Evolutionary conservation across 371 early-diverging fungal genomes (phyloP).

Genomic region (Lichtheimia corymbifera): DNA sequence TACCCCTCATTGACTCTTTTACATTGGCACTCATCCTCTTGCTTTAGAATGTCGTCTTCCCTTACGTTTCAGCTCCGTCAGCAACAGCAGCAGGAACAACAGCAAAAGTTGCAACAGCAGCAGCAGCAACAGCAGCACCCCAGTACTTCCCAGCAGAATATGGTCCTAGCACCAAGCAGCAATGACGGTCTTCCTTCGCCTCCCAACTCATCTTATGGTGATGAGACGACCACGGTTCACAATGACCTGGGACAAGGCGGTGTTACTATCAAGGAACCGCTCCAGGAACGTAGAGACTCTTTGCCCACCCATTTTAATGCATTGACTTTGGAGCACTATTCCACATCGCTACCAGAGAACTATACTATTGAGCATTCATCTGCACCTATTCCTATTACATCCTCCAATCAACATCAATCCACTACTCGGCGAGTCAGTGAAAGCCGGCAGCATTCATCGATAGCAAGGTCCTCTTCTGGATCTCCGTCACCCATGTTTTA

Average conservation of each 20-base stretch:
- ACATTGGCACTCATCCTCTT: neutral
- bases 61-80: slow-evolving; percentile 45
- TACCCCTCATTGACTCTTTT: neutral
- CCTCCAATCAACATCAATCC: slow-evolving; percentile 8
- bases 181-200: slow-evolving; percentile 41
- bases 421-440: neutral
- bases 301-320: slow-evolving; percentile 43
- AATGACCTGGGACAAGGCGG: no score
- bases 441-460: slow-evolving; percentile 9
- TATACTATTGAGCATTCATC: slow-evolving; percentile 49
- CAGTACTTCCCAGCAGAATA: no score
- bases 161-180: no score
- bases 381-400: slow-evolving; percentile 17
- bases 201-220: slow-evolving; percentile 51
- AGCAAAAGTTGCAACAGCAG: neutral
- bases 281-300: slow-evolving; percentile 31
- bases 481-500: slow-evolving; percentile 10
- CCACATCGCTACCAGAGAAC: slow-evolving; percentile 46
- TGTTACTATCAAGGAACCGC: neutral
- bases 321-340: slow-evolving; percentile 34
- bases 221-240: slow-evolving; percentile 23
- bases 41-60: slow-evolving; percentile 40
- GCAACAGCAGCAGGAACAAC: slow-evolving; percentile 19
- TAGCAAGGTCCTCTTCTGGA: slow-evolving; percentile 18
- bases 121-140: slow-evolving; percentile 6